Evolutionary conservation across 2,329 filamentous ascomycete genomes (phyloP).

Genomic region (Phoma sp.): DNA sequence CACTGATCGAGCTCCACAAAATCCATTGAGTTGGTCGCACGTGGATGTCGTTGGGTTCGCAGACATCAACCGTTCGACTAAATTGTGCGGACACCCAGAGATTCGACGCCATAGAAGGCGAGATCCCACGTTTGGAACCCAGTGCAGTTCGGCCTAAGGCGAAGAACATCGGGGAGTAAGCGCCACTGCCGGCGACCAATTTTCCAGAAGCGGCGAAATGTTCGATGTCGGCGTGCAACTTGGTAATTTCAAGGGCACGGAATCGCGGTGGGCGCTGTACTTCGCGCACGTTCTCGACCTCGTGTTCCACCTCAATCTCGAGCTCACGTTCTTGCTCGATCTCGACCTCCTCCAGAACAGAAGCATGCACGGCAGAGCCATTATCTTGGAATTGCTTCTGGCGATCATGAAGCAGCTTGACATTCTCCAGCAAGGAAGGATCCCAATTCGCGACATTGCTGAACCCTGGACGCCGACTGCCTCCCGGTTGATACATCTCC

Average conservation of each 20-base stretch:
- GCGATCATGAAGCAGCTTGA: slow-evolving; percentile 46
- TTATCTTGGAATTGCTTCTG: slow-evolving; percentile 51
- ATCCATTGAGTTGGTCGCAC: slow-evolving; percentile 66
- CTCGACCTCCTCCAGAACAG: slow-evolving; percentile 63
- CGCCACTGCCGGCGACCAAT: slow-evolving; percentile 46
- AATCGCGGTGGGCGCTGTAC: slow-evolving; percentile 56
- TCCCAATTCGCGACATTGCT: slow-evolving; percentile 21
- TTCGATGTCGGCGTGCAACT: slow-evolving; percentile 57
- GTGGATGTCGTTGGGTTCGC: slow-evolving; percentile 52
- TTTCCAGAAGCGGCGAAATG: slow-evolving; percentile 56
- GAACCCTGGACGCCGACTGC: slow-evolving; percentile 6
- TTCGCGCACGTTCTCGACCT: slow-evolving; percentile 55
- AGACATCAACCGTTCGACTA: slow-evolving; percentile 51
- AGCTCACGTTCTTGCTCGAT: slow-evolving; percentile 54
- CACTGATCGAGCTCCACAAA: slow-evolving; percentile 58
- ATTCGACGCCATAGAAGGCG: slow-evolving; percentile 21
- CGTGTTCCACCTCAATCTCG: slow-evolving; percentile 61
- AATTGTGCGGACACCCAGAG: slow-evolving; percentile 58
- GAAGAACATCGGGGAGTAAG: slow-evolving; percentile 52
- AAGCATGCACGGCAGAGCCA: slow-evolving; percentile 54
- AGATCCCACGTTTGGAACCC: slow-evolving; percentile 43
- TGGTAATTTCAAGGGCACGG: slow-evolving; percentile 51
- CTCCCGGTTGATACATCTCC: slow-evolving; percentile 61
- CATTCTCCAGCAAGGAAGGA: slow-evolving; percentile 36
- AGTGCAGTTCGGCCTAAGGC: slow-evolving; percentile 51